Evolutionary conservation across 352 stramenopile species (phyloP), one percentile per base, ranked within the genome.

Genomic region (Thalassiosira exigua): DNA sequence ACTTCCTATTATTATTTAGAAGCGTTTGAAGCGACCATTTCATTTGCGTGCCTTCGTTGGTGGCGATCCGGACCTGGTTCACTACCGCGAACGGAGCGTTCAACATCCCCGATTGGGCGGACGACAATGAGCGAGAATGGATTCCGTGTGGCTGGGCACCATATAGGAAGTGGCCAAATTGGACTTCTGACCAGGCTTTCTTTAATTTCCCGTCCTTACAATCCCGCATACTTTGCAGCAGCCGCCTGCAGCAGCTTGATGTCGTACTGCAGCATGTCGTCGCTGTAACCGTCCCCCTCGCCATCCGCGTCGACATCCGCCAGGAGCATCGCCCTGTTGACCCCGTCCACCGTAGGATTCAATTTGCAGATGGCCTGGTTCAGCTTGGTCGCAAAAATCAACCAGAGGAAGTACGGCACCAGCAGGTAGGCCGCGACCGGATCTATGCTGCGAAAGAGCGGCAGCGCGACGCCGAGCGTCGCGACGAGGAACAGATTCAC

Each of bases 351-450:
- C 0, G 67, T 85, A 48, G 81, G 85, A 75, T 91, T 91, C 52
- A 78, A 61, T 79, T 53, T 48, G 57, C 84, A 92, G 70, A 92
- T 88, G 50, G 50, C 26, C 30, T 65, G 26, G 54, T 90, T 92
- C 27, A 92, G 68, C 27, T 59, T 59, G 14, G 83, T 90, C 1
- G 86, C 86, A 82, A 85, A 92, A 4, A 58, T 50, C 1, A 92
- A 54, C 86, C 86, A 92, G 30, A 69, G 4, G 1, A 84, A 36
- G 61, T 92, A 92, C 3, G 86, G 86, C 3, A 90, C 26, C 56
- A 89, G 67, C 17, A 92, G 44, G 36, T 79, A 76, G 11, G 56
- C 78, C 21, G 78, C 54, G 9, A 73, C 9, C n/a, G 69, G 56
- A 78, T 87, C 62, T 27, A 84, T 80, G 0, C 22, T 21, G 39